Conservation (phyloP, 2,329 filamentous ascomycete species). For the Venturia asperata region DNA sequence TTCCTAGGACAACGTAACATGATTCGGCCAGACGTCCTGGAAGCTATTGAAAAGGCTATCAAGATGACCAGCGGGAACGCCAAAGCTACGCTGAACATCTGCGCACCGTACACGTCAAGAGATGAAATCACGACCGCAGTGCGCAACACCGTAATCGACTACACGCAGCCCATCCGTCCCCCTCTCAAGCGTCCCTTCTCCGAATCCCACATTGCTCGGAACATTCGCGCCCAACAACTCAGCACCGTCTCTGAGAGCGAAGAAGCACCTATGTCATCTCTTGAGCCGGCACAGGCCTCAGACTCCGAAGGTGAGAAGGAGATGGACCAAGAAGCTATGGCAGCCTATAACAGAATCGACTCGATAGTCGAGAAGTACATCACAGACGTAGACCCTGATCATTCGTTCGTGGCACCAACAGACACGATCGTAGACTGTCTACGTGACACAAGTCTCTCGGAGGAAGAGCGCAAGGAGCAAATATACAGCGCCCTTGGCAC, state of each 20-base stretch:
- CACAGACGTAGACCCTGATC: slow-evolving; percentile 5
- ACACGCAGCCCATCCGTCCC: slow-evolving; percentile 62
- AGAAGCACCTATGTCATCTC: not conserved
- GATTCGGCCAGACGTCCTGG: slow-evolving; percentile 78
- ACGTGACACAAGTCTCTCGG: slow-evolving; percentile 6
- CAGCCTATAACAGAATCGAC: slow-evolving; percentile 16
- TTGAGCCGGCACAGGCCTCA: not conserved
- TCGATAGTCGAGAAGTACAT: slow-evolving; percentile 17
- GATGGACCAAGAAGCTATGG: slow-evolving; percentile 17
- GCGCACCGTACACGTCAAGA: slow-evolving; percentile 93
- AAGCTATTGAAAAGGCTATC: slow-evolving; percentile 79
- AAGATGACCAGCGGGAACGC: slow-evolving; percentile 82
- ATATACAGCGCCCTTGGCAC: slow-evolving; percentile 6
- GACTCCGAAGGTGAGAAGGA: slow-evolving; percentile 7
- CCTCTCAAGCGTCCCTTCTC: slow-evolving; percentile 64
- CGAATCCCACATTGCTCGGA: slow-evolving; percentile 77
- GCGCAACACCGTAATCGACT: slow-evolving; percentile 78
- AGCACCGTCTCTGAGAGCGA: slow-evolving; percentile 33
- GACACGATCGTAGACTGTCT: slow-evolving; percentile 16
- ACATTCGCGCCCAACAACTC: slow-evolving; percentile 56
- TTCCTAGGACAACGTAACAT: slow-evolving; percentile 79
- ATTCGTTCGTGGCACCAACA: slow-evolving; percentile 17
- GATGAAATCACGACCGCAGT: slow-evolving; percentile 93
- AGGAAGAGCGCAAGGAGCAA: slow-evolving; percentile 12
- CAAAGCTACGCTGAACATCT: slow-evolving; percentile 75